phyloP scores from a whole-genome alignment of 163 green algal species.

The Picocystis sp. region DNA sequence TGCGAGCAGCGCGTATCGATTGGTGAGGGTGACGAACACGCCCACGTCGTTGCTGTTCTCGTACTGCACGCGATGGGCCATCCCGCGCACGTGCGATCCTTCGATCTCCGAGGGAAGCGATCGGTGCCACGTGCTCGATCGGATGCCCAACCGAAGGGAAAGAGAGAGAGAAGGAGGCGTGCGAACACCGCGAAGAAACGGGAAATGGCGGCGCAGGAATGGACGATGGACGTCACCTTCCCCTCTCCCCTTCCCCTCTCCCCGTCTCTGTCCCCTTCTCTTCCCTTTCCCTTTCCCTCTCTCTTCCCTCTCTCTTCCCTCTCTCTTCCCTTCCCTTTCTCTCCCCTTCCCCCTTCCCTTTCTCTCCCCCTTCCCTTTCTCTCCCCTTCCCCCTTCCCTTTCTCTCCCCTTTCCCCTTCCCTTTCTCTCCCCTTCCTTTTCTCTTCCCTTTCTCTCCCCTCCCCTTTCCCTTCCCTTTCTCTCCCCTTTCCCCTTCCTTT shows the following conservation, averaged over 20 bases:
- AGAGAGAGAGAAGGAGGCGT: too few species aligned
- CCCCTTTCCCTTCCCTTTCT: too few species aligned
- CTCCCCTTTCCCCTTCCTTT: too few species aligned
- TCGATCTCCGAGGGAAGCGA: background rate
- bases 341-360: too few species aligned
- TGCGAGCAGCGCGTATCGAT: slow-evolving; percentile 82
- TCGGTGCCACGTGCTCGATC: background rate
- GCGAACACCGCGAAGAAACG: background rate
- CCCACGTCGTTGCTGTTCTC: slow-evolving; percentile 93
- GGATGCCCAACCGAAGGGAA: background rate
- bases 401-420: too few species aligned
- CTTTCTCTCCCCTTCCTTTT: too few species aligned
- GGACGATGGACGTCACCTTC: background rate
- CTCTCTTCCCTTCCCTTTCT: too few species aligned
- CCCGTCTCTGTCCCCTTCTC: background rate
- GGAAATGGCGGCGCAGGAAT: background rate
- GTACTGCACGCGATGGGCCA: slow-evolving; percentile 30
- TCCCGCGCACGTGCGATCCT: background rate
- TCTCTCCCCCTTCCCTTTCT: too few species aligned
- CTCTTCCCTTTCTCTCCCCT: too few species aligned
- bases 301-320: too few species aligned
- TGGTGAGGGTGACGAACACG: slow-evolving; percentile 92
- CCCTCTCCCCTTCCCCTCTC: background rate
- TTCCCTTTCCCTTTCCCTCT: background rate
- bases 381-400: too few species aligned